A percentile compares a stretch with the other conserved stretches of the same genome.
Evolutionary conservation across 306 rosid genomes (phyloP).

Genomic region (Vigna nakashimae): DNA sequence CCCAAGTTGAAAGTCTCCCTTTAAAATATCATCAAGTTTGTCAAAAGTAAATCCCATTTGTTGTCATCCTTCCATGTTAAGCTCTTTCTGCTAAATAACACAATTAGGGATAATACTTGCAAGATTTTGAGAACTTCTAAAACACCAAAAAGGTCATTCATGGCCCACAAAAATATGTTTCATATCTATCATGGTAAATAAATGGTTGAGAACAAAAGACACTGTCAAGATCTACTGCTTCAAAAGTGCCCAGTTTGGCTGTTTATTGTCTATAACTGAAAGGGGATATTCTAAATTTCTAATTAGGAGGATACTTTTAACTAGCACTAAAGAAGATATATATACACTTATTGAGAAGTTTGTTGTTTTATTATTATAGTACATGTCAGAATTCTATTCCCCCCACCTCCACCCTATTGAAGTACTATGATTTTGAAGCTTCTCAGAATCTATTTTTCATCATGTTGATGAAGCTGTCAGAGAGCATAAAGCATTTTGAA

Average conservation of each 20-base stretch:
- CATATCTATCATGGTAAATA: conserved; percentile 20
- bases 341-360: conserved; percentile 5
- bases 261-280: conserved; percentile 33
- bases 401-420: neutral
- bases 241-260: conserved; percentile 37
- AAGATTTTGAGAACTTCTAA: conserved; percentile 29
- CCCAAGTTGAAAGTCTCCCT: neutral
- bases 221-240: conserved; percentile 18
- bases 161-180: conserved; percentile 37
- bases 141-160: neutral
- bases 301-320: conserved; percentile 6
- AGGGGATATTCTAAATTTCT: neutral
- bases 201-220: conserved; percentile 16
- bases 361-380: neutral
- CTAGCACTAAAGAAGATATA: conserved; percentile 28
- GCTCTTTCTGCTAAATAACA: neutral
- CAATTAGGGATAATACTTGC: neutral
- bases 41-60: conserved; percentile 12
- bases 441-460: neutral
- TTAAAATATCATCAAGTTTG: conserved; percentile 14
- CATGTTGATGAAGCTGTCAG: neutral
- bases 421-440: conserved; percentile 28
- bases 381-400: neutral
- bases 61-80: conserved; percentile 22
- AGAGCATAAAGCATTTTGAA: conserved; percentile 1